Evolutionary conservation across 495 filamentous ascomycete genomes (phyloP), one percentile per base, ranked within the genome.

Genomic region (Daldinia caldariorum): DNA sequence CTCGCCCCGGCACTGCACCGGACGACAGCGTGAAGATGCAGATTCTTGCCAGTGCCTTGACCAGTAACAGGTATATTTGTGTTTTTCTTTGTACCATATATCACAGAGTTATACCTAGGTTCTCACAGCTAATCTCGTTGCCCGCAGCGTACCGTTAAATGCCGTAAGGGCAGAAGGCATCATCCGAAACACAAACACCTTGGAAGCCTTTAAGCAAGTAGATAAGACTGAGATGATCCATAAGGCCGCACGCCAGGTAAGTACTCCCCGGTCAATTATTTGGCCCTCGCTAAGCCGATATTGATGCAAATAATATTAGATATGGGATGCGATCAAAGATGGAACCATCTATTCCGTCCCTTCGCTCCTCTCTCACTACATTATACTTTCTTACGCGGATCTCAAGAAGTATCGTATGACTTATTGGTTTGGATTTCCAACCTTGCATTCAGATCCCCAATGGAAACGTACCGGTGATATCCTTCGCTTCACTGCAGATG

Each of bases 271-370:
- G 31, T 2, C 13, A 2, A 10, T 29, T 18, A 38, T 12, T 34
- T 26, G 10, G 6, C 38, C n/a, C 35, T 12, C 29, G 34, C 56
- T 22, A n/a, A 10, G 31, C 47, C 35, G 31, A 7, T 18, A 13
- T 51, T 45, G n/a, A 68, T 20, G 20, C 22, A 34, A 45, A 50
- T 76, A 35, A 59, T 58, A 74, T 32, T 70, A 97, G 92, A 92
- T 99, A 57, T 97, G 94, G 96, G 93, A 97, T 80, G 95, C 95
- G 29, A 97, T 98, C 71, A 88, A 91, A 67, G 95, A 99, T 78
- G 94, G 94, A 18, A 96, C 92, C 6, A 97, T 99, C 69, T 97
- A 94, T 78, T 94, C 92, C 10, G 92, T 92, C 34, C 95, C 96
- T 12, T 97, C 94, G 32, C 83, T 98, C 9, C 88, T 99, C 16